Base-by-base conservation (phyloP, 768 basidiomycete genomes). In the Phaffia tasmanica region DNA sequence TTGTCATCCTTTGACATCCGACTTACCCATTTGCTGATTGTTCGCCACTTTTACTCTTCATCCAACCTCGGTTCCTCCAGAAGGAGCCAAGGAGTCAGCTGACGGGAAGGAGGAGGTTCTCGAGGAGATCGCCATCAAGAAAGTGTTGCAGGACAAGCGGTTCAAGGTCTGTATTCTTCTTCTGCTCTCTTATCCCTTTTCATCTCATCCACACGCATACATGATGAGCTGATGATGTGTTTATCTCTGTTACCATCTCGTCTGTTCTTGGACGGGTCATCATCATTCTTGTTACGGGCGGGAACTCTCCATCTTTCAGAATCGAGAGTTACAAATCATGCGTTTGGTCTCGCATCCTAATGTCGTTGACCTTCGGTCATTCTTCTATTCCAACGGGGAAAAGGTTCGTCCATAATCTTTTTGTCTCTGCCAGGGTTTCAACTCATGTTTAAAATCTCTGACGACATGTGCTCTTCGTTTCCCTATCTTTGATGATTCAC, bases 311-410 rank as follows among this genome's bases (percentile, higher is more conserved):
- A 11, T 55, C 30, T 4, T 21, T 66, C 77, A 98, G 94, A 98
- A 98, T 79, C 95, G 95, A 72, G 95, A 99, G 79, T 81, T 99
- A 64, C 93, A 98, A 81, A 97, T 99, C 78, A 97, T 98, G 94
- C 83, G 90, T 75, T 84, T 94, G 63, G 89, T 98, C 53, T 84
- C 85, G 69, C 94, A 98, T 80, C 94, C 94, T 62, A 98, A 97
- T 75, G 95, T 99, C 53, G 92, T 97, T 73, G 94, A 98, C 75
- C 84, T 99, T 70, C 87, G 87, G 73, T 91, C 93, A 19, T 99
- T 97, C 79, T 99, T 98, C 82, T 99, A 99, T 77, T 92, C 94
- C 65, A 97, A 93, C 72, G 95, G 95, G 57, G 95, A 99, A 81
- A 99, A 98, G 89, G 93, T 91, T 71, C 71, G 81, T 74, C 32